A percentile compares a stretch with the other conserved stretches of the same genome.
Evolutionary conservation across 306 rosid species (phyloP).

Genomic region (Gastrolobium bilobum): DNA sequence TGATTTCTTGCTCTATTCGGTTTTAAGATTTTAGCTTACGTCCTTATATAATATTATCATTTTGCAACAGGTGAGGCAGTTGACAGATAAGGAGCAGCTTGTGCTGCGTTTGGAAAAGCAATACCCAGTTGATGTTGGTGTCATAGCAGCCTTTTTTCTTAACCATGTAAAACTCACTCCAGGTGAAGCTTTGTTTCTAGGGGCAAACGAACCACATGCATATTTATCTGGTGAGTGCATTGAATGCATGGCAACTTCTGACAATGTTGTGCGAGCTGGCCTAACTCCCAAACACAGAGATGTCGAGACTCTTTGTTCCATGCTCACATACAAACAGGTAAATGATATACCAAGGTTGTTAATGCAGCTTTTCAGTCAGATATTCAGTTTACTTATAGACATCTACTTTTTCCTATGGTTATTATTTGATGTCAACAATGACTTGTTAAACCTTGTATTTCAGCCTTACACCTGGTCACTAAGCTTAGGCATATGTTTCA

Average conservation of each 20-base stretch:
- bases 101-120: conserved; percentile 84
- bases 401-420: conserved; percentile 9
- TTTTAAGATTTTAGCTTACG: conserved; percentile 9
- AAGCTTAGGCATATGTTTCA: not conserved
- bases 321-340: conserved; percentile 96
- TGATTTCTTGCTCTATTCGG: conserved; percentile 6
- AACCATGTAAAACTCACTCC: conserved; percentile 88
- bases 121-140: conserved; percentile 87
- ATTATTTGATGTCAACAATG: not conserved
- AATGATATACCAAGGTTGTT: conserved; percentile 31
- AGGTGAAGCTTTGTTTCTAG: conserved; percentile 87
- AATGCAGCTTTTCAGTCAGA: conserved; percentile 12
- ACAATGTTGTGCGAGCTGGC: conserved; percentile 97
- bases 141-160: conserved; percentile 89
- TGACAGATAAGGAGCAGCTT: conserved; percentile 82
- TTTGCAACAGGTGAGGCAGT: conserved; percentile 72
- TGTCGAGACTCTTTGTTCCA: conserved; percentile 90
- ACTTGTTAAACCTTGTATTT: not conserved
- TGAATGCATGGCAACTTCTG: conserved; percentile 99
- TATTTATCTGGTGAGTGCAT: conserved; percentile 83
- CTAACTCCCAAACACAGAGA: conserved; percentile 91
- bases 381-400: not conserved
- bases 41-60: not conserved
- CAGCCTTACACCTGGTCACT: conserved; percentile 8
- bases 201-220: conserved; percentile 95